Conservation (phyloP, 805 yeast species). For the Scheffersomyces ergatensis region DNA sequence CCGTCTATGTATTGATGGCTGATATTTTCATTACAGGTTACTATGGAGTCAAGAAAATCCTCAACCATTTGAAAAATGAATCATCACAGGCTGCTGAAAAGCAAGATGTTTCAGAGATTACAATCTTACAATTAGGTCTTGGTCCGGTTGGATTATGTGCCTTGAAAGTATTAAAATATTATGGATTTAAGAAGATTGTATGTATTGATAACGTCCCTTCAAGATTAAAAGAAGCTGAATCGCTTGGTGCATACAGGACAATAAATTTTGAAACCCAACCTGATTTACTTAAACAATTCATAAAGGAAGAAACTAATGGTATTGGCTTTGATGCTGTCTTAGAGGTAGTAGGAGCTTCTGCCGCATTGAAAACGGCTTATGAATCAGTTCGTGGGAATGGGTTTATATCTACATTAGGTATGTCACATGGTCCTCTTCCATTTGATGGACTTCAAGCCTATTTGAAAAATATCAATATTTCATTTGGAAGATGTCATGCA, state of each 20-base stretch:
- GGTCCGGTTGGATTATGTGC: slow-evolving; percentile 64
- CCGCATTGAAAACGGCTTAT: slow-evolving; percentile 50
- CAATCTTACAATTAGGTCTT: slow-evolving; percentile 53
- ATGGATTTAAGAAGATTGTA: slow-evolving; percentile 43
- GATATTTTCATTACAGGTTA: slow-evolving; percentile 67
- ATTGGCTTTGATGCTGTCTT: slow-evolving; percentile 60
- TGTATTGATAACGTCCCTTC: slow-evolving; percentile 50
- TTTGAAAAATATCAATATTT: slow-evolving; percentile 52
- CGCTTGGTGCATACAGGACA: slow-evolving; percentile 49
- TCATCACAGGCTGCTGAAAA: slow-evolving; percentile 16
- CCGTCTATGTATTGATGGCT: slow-evolving; percentile 54
- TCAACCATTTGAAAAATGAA: slow-evolving; percentile 35
- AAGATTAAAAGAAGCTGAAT: slow-evolving; percentile 42
- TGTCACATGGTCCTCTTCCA: slow-evolving; percentile 57
- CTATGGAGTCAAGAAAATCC: slow-evolving; percentile 52
- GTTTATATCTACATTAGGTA: slow-evolving; percentile 56
- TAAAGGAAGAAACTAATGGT: slow-evolving; percentile 36
- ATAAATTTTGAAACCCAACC: slow-evolving; percentile 41
- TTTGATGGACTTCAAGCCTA: slow-evolving; percentile 58
- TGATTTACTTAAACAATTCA: slow-evolving; percentile 20
- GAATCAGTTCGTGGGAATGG: slow-evolving; percentile 58
- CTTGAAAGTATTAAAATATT: slow-evolving; percentile 39
- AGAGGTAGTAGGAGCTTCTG: slow-evolving; percentile 57
- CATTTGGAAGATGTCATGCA: slow-evolving; percentile 65
- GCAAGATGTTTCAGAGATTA: slow-evolving; percentile 20